Base-by-base conservation (phyloP, 805 yeast genomes). In the Starmerella stellata region DNA sequence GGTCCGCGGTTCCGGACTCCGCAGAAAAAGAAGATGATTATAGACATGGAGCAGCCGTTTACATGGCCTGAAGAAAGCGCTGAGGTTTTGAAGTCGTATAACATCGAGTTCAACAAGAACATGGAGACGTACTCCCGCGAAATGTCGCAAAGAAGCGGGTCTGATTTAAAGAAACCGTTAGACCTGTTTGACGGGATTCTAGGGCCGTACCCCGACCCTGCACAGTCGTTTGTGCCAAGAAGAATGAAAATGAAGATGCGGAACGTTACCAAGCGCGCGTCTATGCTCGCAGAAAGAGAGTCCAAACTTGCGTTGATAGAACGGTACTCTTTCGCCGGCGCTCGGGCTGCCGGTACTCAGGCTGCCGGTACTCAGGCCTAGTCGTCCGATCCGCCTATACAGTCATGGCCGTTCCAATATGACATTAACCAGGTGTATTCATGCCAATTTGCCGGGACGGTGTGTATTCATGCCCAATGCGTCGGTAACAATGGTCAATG, bases 21-120 rank as follows among this genome's bases (percentile, higher is more conserved):
- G 1, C 94, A 82, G 61, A 69, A 72, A 47, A 90, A 90, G 65
- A 85, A 83, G 60, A 90, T 90, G 96, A 87, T 95, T 18, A 78
- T 90, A 38, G 96, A 85, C 51, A 78, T 90, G 87, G 75, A 74
- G 41, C 82, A 87, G 48, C 98, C 99, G 19, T 90, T 90, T 55
- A 68, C 90, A 35, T 90, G 95, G 95, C 99, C 99, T 3, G 69
- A 65, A 43, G 68, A 70, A 19, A 56, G 51, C 30, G 59, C 65
- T 35, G 63, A 64, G 46, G 59, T 59, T 46, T 47, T 40, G 40
- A 49, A 51, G 39, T 48, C 47, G 18, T 43, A 44, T 41, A 39
- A 47, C 8, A 38, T 45, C 28, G 30, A 40, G 31, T 35, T 38
- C 18, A 34, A 38, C 5, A 21, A 40, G 15, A 45, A 57, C 21